These are phyloP conservation scores for Suillus hirtellus DNA, from an alignment of 768 basidiomycete genomes.

Conservation along the genomic window DNA sequence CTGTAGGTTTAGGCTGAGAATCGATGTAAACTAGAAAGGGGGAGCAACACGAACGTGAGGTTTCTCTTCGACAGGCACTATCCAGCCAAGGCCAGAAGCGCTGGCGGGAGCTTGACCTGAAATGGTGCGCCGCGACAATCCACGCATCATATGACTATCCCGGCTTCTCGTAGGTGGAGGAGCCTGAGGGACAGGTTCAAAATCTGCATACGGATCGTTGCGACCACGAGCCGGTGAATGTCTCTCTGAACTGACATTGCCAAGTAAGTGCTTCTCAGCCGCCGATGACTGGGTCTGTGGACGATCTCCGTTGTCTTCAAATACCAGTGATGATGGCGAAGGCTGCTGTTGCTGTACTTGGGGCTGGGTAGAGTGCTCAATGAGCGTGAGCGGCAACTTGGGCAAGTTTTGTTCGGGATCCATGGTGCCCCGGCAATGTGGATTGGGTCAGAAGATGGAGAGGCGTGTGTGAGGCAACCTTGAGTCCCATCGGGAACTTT, in stretches of 20 bases:
- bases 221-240: constrained; percentile 5
- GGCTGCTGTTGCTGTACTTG: not conserved
- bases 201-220: constrained; percentile 13
- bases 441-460: not conserved
- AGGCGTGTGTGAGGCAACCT: not conserved
- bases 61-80: constrained; percentile 28
- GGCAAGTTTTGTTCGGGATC: constrained; percentile 12
- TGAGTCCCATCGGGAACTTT: not conserved
- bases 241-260: constrained; percentile 9
- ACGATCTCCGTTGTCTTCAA: not conserved
- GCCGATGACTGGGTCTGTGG: constrained; percentile 10
- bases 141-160: constrained; percentile 18
- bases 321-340: not conserved
- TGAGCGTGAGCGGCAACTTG: not conserved
- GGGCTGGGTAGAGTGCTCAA: not conserved
- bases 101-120: not conserved
- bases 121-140: constrained; percentile 14
- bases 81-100: constrained; percentile 24
- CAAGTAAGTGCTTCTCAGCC: constrained; percentile 15
- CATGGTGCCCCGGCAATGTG: constrained; percentile 18
- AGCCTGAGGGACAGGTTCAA: constrained; percentile 10
- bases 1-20: constrained; percentile 8
- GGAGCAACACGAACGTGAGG: constrained; percentile 15
- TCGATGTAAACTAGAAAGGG: no score
- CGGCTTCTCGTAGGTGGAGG: constrained; percentile 17